Conservation (phyloP, 345 rosid species). For the Anacardium occidentale region DNA sequence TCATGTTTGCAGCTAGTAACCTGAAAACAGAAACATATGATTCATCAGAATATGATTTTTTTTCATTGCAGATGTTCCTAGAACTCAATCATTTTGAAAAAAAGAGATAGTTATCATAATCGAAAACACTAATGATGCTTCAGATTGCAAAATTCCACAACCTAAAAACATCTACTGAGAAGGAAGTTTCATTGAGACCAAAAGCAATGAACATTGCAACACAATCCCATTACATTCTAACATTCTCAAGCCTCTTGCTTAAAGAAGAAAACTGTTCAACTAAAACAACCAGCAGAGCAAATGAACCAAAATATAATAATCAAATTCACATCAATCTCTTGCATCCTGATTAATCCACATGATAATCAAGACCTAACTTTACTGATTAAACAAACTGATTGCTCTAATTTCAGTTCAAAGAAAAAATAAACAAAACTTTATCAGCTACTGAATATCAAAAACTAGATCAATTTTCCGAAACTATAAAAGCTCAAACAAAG, state of each 20-base stretch:
- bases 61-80: no score
- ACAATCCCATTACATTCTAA: not conserved
- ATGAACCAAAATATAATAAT: not conserved
- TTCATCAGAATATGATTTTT: not conserved
- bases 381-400: no score
- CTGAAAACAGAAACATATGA: conserved; percentile 37
- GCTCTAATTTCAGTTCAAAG: not conserved
- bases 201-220: not conserved
- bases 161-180: not conserved
- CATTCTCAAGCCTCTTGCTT: not conserved
- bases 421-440: not conserved
- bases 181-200: not conserved
- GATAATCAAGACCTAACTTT: not conserved
- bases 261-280: not conserved
- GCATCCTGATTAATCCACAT: not conserved
- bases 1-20: conserved; percentile 90
- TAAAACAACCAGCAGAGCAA: no score
- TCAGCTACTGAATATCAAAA: not conserved
- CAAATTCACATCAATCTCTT: conserved; percentile 4
- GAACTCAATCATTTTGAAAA: no score
- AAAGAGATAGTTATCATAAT: no score
- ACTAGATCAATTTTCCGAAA: not conserved
- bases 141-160: not conserved
- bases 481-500: no score
- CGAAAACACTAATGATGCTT: not conserved